Evolutionary conservation across 129 eudicot species (phyloP).

Genomic region (Kitagawia praeruptora): DNA sequence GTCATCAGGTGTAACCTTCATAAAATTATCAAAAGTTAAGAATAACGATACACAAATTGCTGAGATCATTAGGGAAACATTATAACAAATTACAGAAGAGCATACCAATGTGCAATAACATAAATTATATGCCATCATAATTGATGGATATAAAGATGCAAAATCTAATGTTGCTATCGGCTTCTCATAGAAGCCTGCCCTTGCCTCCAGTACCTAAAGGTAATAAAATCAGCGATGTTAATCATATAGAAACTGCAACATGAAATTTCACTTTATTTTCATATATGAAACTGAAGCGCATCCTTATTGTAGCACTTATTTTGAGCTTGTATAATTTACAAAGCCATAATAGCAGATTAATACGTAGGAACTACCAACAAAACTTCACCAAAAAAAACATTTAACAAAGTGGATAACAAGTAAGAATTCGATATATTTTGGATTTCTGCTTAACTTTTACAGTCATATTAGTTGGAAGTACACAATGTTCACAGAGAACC

Average conservation of each 20-base stretch:
- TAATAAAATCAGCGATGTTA: not conserved
- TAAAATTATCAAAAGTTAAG: conserved; percentile 6
- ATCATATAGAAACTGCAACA: not conserved
- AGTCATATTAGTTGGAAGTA: not conserved
- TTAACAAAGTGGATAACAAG: not conserved
- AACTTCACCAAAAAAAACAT: not conserved
- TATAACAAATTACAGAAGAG: not conserved
- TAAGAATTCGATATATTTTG: not conserved
- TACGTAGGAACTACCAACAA: not conserved
- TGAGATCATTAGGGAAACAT: not conserved
- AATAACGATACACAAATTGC: not conserved
- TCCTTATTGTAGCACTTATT: not conserved
- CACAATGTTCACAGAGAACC: not conserved
- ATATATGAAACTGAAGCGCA: not conserved
- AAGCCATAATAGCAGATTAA: not conserved
- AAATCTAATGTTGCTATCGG: conserved; percentile 99
- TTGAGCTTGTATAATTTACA: not conserved
- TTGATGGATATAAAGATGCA: conserved; percentile 97
- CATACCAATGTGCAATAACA: conserved; percentile 90
- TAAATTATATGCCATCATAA: conserved; percentile 99
- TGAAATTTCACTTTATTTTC: not conserved
- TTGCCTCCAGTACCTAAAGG: conserved; percentile 85
- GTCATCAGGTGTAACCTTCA: conserved; percentile 88
- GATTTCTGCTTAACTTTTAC: not conserved
- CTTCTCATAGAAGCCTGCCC: conserved; percentile 88